Conservation (phyloP, 2,329 filamentous ascomycete genomes). For the Cladosporium sp. region DNA sequence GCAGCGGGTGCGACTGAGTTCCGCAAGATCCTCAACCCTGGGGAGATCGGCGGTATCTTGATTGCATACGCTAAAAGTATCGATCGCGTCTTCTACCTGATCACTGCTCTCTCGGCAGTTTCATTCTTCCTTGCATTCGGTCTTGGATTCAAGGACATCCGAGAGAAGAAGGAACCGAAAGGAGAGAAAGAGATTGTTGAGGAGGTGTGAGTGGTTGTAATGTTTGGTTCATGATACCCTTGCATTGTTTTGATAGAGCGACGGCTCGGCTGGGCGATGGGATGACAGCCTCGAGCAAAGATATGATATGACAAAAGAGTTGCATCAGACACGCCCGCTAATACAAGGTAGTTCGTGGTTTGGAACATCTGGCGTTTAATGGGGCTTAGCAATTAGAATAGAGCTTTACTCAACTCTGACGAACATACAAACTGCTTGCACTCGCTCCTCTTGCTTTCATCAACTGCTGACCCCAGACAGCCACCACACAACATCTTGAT, state of each 20-base stretch:
- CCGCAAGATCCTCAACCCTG: conserved; percentile 28
- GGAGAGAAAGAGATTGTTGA: background rate
- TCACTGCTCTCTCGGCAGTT: conserved; percentile 25
- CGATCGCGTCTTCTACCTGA: conserved; percentile 39
- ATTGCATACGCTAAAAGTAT: conserved; percentile 40
- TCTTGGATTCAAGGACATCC: conserved; percentile 47
- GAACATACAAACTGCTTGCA: too few species aligned
- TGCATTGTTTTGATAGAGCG: background rate
- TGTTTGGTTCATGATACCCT: background rate
- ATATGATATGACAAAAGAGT: too few species aligned
- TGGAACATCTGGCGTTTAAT: background rate
- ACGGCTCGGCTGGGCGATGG: background rate
- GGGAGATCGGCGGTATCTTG: conserved; percentile 35
- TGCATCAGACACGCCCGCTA: too few species aligned
- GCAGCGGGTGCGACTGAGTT: conserved; percentile 42
- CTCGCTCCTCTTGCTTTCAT: too few species aligned
- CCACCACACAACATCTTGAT: too few species aligned
- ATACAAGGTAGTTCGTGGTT: too few species aligned
- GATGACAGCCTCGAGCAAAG: background rate
- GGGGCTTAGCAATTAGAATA: background rate
- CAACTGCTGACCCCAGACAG: too few species aligned
- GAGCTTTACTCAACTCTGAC: background rate
- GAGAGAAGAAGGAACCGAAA: conserved; percentile 17
- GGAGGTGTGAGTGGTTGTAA: background rate
- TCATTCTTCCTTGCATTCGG: conserved; percentile 39